A percentile compares a stretch with the other conserved stretches of the same genome.
Evolutionary conservation across 257 asterid genomes (phyloP).

Genomic region (Gardenia jasminoides): DNA sequence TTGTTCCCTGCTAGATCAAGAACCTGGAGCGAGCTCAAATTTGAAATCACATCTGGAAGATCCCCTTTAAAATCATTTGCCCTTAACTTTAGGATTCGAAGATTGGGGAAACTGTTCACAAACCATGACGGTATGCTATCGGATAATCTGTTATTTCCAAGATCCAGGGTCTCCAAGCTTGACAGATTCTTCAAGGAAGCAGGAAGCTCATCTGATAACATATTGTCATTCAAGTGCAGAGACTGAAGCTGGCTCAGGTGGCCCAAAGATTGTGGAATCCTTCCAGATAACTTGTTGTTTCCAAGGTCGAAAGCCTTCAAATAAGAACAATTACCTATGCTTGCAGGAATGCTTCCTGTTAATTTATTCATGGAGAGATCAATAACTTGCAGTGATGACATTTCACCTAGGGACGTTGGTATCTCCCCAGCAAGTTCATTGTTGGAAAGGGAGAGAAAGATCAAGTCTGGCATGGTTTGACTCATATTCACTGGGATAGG

Average conservation of each 20-base stretch:
- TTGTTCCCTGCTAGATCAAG: constrained; percentile 52
- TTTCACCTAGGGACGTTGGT: constrained; percentile 40
- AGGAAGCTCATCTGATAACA: constrained; percentile 39
- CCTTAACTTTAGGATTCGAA: constrained; percentile 46
- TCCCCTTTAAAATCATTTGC: constrained; percentile 37
- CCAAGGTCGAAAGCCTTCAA: constrained; percentile 44
- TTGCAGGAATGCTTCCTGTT: constrained; percentile 42
- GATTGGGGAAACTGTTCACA: constrained; percentile 25
- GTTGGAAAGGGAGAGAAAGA: constrained; percentile 44
- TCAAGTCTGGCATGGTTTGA: constrained; percentile 36
- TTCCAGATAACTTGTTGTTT: constrained; percentile 38
- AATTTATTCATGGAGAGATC: constrained; percentile 49
- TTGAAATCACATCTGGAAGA: constrained; percentile 30
- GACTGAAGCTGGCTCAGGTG: constrained; percentile 37
- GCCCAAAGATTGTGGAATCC: constrained; percentile 44
- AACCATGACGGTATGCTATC: constrained; percentile 45
- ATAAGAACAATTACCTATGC: constrained; percentile 35
- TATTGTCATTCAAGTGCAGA: constrained; percentile 44
- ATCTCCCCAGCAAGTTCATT: constrained; percentile 40
- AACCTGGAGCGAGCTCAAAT: constrained; percentile 38
- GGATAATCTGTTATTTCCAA: constrained; percentile 35
- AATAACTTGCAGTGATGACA: constrained; percentile 34
- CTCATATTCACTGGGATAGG: constrained; percentile 42
- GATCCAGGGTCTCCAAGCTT: constrained; percentile 48
- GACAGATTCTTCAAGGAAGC: constrained; percentile 38